Base-by-base conservation (phyloP, 305 asterid genomes). In the Euphrasia arctica region DNA sequence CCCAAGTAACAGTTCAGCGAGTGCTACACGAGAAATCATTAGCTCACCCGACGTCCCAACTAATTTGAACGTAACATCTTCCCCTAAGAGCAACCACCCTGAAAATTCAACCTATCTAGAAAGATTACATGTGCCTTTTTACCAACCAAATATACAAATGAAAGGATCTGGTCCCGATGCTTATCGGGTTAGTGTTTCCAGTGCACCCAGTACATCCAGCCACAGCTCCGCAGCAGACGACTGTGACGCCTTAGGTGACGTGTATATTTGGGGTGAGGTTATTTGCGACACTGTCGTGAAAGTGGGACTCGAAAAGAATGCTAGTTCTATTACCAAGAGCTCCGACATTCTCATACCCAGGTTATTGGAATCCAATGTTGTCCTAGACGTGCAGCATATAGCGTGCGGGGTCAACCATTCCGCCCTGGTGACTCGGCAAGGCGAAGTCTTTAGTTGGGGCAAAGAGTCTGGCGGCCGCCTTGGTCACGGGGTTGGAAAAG, bases 131-230 rank as follows among this genome's bases (percentile, higher is more conserved):
- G 91, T 77, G 77, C 84, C 88, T 76, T 82, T 77, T 78, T 91
- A 85, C 69, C 93, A 84, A 75, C 74, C 85, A 76, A 87, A 76
- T 60, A 93, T 90, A 95, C 99, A 88, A 70, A 86, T 47, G 71
- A 90, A 78, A 81, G 95, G 91, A 79, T 81, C 92, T 70, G 80
- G 79, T 68, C 82, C 95, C 72, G 99, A 93, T 76, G 83, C 89
- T 82, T 78, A 90, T 64, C 87, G 99, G 70, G 97, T 88, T 65
- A 93, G 99, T 49, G 95, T 90, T 58, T 93, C 99, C 65, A 90
- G 99, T 69, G 97, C 92, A 71, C 99, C 95, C 51, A 93, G 99
- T 78, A 93, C 97, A 55, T 90, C 99, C 60, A 93, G 99, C 79
- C 96, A 93, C 60, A 93, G 99, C 67, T 93, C 99, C 64, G 95